Evolutionary conservation across 495 filamentous ascomycete species (phyloP), one percentile per base, ranked within the genome.

Genomic region (Neurospora tetrasperma): DNA sequence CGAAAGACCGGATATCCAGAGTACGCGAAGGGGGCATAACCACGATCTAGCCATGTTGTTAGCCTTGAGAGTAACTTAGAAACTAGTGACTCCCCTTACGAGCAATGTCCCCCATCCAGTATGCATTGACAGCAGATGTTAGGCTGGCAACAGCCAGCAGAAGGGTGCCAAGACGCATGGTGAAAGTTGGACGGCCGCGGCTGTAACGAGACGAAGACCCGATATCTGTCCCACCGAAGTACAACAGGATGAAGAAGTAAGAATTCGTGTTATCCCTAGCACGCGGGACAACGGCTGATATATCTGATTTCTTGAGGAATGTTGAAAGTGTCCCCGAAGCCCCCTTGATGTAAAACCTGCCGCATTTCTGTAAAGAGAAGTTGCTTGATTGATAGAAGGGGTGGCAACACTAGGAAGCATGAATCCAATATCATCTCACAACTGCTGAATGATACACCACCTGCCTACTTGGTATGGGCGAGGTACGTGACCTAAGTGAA

Each of bases 1-100:
- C 88, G 84, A 69, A 87, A 90, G 5, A 89, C 86, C 12, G 83
- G 78, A 71, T 89, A 89, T 20, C 82, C 79, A 12, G 79, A 35
- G 31, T 77, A 78, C 3, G 79, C 80, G 74, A 84, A 86, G 43
- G 86, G 83, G 2, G 85, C 84, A 73, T 82, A 71, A 2, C 86
- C 86, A 75, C 81, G 82, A 74, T 87, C 83, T 84, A 70, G 69
- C 38, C 12, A 41, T 70, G 18, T 12, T 18, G n/a, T 18, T 42
- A 66, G 11, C 3, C 23, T 46, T 41, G 44, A 66, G 70, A 43
- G 41, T 8, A 27, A 38, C 23, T 38, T 46, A 39, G 20, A 20
- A 9, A 10, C 18, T 35, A 42, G n/a, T 44, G 69, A 40, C 11
- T 6, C 43, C 35, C 41, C 83, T 79, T 70, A 84, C 83, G 83